Base-by-base conservation (phyloP, 2,329 filamentous ascomycete species). In the Paradendryphiella salina region DNA sequence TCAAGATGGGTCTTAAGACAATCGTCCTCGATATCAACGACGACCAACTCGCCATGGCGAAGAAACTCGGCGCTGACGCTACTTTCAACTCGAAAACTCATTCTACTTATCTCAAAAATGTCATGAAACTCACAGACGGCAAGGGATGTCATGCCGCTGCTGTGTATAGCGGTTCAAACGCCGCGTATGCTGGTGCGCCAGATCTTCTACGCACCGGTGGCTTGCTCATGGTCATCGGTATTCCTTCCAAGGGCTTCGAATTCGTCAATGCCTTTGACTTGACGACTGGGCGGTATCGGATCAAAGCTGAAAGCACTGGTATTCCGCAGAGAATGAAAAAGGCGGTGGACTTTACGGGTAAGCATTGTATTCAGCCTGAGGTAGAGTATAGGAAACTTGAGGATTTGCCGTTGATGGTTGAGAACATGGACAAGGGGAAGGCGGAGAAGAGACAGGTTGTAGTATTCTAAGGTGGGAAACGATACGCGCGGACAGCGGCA, bases 11-110 rank as follows among this genome's bases (percentile, higher is more conserved):
- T 10, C 66, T 73, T 46, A 72, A 73, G 46, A 71, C 74, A 8
- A 70, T 78, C 10, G 76, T 71, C 17, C 68, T 79, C 36, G 77
- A 80, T 46, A 73, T 76, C 42, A 76, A 75, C 44, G 73, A 79
- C 47, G 65, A 64, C 3, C 75, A 75, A 43, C 71, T 78, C 1
- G 66, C 70, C 17, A 69, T 74, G 52, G 68, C 71, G 13, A 74
- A 66, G 42, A 67, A 70, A 29, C 68, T 74, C 23, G 74, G 76
- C 31, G 76, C 76, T 20, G 75, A 76, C 45, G 67, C 69, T 8
- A 60, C 72, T n/a, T 75, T 77, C 65, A 78, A 78, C 62, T 74
- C 75, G n/a, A 65, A 65, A 43, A 72, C 66, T 2, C 70, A 74
- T 52, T 59, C 69, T 6, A 55, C 73, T 42, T 76, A 75, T 47